Evolutionary conservation across 345 rosid species (phyloP).

Genomic region (Dipteronia sinensis): DNA sequence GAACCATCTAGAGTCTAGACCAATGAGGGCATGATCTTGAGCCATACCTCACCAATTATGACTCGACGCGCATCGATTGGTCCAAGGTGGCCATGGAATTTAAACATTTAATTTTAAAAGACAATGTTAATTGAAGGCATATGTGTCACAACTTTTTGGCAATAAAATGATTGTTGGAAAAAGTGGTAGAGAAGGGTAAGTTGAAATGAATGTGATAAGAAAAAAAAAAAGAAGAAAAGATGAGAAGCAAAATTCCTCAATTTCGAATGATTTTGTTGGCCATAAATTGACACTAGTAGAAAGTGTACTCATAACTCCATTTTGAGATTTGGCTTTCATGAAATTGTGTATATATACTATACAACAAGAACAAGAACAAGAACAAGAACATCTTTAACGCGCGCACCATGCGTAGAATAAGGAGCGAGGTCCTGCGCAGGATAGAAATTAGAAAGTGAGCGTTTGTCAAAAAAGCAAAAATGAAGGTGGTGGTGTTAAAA

Average conservation of each 20-base stretch:
- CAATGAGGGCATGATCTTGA: not conserved
- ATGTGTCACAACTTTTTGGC: slow-evolving; percentile 54
- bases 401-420: slow-evolving; percentile 43
- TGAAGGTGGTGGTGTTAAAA: slow-evolving; percentile 22
- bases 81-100: not conserved
- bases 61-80: slow-evolving; percentile 15
- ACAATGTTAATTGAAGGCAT: slow-evolving; percentile 28
- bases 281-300: slow-evolving; percentile 48
- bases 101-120: not conserved
- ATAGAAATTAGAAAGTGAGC: slow-evolving; percentile 14
- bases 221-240: slow-evolving; percentile 34
- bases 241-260: slow-evolving; percentile 57
- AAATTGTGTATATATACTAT: too few relatives aligned
- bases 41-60: slow-evolving; percentile 27
- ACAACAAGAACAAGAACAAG: too few relatives aligned
- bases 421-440: not conserved
- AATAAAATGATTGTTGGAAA: slow-evolving; percentile 40
- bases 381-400: too few relatives aligned
- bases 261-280: slow-evolving; percentile 81
- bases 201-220: slow-evolving; percentile 27
- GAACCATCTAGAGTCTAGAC: not conserved
- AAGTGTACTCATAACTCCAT: slow-evolving; percentile 46
- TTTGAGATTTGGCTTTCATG: not conserved
- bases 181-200: slow-evolving; percentile 20
- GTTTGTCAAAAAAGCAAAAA: slow-evolving; percentile 22